Evolutionary conservation across 2,329 filamentous ascomycete genomes (phyloP).

Genomic region (Penicillium aurantiogriseum): DNA sequence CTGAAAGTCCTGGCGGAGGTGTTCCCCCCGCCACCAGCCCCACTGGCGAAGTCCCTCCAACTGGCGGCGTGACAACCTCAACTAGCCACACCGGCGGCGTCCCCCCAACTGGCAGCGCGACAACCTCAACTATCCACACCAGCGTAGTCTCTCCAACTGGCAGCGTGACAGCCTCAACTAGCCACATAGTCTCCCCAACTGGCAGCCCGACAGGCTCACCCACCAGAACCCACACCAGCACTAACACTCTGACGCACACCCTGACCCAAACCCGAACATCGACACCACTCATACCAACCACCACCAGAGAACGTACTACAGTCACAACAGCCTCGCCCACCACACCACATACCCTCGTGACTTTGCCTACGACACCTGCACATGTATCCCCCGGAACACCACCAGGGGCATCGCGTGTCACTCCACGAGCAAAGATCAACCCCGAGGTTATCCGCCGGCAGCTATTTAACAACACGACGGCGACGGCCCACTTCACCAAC

Average conservation of each 20-base stretch:
- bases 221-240: background rate
- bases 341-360: background rate
- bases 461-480: background rate
- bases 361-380: background rate
- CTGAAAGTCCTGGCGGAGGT: background rate
- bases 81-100: background rate
- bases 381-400: background rate
- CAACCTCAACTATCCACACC: background rate
- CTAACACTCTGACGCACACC: background rate
- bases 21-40: background rate
- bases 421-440: background rate
- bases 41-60: background rate
- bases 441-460: slow-evolving; percentile 4
- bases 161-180: background rate
- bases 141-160: background rate
- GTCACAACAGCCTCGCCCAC: background rate
- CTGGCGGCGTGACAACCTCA: background rate
- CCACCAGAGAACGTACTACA: background rate
- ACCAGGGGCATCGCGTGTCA: background rate
- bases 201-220: background rate
- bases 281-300: slow-evolving; percentile 4
- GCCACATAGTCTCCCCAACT: background rate
- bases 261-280: slow-evolving; percentile 1
- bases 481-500: slow-evolving; percentile 1
- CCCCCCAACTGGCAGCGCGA: background rate